Base-by-base conservation (phyloP, 192 early-diverging fungal species). In the Ramicandelaber brevisporus region DNA sequence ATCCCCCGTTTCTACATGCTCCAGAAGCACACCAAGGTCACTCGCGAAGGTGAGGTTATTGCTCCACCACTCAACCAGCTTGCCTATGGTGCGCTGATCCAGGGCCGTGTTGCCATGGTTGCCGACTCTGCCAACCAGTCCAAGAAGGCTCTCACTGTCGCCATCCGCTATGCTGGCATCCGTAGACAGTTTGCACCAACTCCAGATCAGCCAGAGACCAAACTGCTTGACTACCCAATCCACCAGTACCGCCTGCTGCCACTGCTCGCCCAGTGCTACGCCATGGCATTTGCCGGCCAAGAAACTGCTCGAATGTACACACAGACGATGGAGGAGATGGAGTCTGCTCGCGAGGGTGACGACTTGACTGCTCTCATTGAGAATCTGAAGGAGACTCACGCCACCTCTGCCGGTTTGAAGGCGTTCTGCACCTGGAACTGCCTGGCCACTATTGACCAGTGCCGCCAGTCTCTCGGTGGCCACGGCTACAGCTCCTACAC, bases 191-290 rank as follows among this genome's bases (percentile, higher is more conserved):
- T 90, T 41, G 53, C 65, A 13, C 52, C 52, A 15, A 48, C 56
- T 18, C 48, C 62, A 6, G 59, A 59, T 13, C 53, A 68, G 21
- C 50, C 55, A 18, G 85, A 90, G 49, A 86, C 75, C 30, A 85
- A 84, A 50, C 55, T 90, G 34, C 53, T 90, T 25, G 85, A 90
- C 52, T 90, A 90, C 41, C 70, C 73, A 21, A 81, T 90, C 29
- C 85, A 90, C 53, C 85, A 90, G 48, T 63, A 81, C 59, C 73
- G 85, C n/a, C 50, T 90, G 35, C 68, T 90, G 61, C 85, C 85
- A 3, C 53, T 90, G 34, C 57, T 90, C 33, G 79, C 85, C 14
- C 78, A 79, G 57, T 65, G 79, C 4, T 84, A 69, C 51, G 84
- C 84, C 7, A 73, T 89, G 70, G 65, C 72, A 34, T 90, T 90